Evolutionary conservation across 768 basidiomycete genomes (phyloP), one percentile per base, ranked within the genome.

Genomic region (Lactifluus subvellereus): DNA sequence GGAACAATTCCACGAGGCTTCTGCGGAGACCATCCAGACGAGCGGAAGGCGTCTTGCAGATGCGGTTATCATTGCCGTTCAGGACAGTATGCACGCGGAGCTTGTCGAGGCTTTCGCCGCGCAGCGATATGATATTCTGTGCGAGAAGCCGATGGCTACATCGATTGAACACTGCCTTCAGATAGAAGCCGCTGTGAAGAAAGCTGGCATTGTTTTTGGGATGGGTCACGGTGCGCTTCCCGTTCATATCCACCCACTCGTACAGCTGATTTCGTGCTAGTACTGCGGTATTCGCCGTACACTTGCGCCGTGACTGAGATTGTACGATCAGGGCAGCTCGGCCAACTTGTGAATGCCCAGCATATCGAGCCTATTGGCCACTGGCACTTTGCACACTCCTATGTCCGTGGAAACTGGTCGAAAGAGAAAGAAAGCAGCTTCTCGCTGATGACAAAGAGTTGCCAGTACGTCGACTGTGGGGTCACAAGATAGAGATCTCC

Each of bases 91-190:
- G 81, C 93, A 95, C 69, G 76, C 79, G 30, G 86, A 89, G 62
- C 86, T 91, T 7, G 82, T 88, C 0, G 71, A 82, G 9, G 89
- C 86, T 0, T 93, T 92, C 74, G 86, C 86, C 0, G 80, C 78
- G 47, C 90, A 91, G 69, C 90, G 91, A 1, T 94, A 94, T 70
- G 86, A 93, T 68, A 89, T 95, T 60, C 79, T 95, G 22, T 94
- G 93, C 73, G 93, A 95, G 80, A 95, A 95, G 71, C 93, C 93
- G 0, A 91, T 95, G 88, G 89, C 91, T 0, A 93, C 89, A 4
- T 82, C 72, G 57, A 69, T 88, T 42, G 77, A 80, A 57, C 90
- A 90, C 66, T 89, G 92, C 62, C 71, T 94, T 54, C 79, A 77
- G 71, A 94, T 94, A 78, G 85, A 89, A 65, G 76, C 77, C 37